phyloP scores from a whole-genome alignment of 768 basidiomycete species.

The Hemileccinum rubropunctum region DNA sequence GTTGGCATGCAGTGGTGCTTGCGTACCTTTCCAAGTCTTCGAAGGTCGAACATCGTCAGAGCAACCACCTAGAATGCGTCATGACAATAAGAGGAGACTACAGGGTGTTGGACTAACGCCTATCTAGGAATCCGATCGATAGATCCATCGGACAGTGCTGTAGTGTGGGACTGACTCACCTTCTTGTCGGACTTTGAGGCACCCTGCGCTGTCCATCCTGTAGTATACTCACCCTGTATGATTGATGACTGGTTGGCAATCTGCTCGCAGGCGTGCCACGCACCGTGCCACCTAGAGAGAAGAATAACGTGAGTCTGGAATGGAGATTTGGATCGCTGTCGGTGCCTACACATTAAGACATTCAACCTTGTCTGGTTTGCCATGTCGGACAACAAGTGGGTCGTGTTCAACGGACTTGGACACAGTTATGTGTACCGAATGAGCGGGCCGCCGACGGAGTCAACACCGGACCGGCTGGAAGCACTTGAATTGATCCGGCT shows the following conservation, averaged over 20 bases:
- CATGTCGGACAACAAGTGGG: constrained; percentile 35
- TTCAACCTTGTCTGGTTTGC: constrained; percentile 53
- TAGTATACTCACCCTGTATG: constrained; percentile 82
- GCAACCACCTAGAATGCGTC: constrained; percentile 67
- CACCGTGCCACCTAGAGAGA: constrained; percentile 44
- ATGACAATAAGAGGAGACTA: constrained; percentile 5
- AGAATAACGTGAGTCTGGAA: constrained; percentile 6
- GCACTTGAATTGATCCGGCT: constrained; percentile 4
- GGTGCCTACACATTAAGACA: constrained; percentile 71
- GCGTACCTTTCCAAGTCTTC: constrained; percentile 72
- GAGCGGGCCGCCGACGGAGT: too few species aligned
- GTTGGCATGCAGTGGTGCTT: constrained; percentile 8
- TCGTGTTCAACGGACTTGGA: too few species aligned
- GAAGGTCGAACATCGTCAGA: constrained; percentile 85
- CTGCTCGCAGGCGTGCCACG: constrained; percentile 10
- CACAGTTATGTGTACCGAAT: not conserved
- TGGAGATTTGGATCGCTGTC: not conserved
- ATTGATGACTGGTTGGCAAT: not conserved
- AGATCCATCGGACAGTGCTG: not conserved
- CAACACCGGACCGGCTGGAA: not conserved
- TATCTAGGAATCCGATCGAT: constrained; percentile 42
- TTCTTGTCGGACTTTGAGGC: constrained; percentile 95
- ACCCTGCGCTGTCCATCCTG: constrained; percentile 91
- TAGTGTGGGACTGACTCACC: constrained; percentile 37
- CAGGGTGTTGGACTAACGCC: constrained; percentile 46